phyloP scores from a whole-genome alignment of 2,329 filamentous ascomycete species.

The Hymenotorrendiella dingleyae region DNA sequence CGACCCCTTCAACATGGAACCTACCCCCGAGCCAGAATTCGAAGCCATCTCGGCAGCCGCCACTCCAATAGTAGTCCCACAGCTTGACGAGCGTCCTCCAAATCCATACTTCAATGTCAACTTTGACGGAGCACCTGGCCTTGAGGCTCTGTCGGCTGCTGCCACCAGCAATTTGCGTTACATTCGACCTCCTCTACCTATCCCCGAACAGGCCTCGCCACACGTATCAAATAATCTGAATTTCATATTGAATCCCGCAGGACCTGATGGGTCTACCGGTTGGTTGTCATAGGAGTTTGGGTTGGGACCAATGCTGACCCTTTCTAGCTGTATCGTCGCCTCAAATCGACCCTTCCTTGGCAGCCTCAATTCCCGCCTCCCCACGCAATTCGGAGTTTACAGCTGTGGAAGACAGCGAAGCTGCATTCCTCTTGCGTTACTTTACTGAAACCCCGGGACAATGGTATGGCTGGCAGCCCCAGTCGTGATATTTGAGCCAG shows the following conservation, averaged over 20 bases:
- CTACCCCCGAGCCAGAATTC: slow-evolving; percentile 32
- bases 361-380: slow-evolving; percentile 12
- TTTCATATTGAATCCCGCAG: slow-evolving; percentile 45
- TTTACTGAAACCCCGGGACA: slow-evolving; percentile 54
- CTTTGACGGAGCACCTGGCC: slow-evolving; percentile 39
- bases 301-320: slow-evolving; percentile 20
- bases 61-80: slow-evolving; percentile 10
- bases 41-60: slow-evolving; percentile 1
- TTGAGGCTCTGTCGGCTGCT: slow-evolving; percentile 48
- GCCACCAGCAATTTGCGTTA: slow-evolving; percentile 38
- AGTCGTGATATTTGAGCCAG: neutral
- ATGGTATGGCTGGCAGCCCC: slow-evolving; percentile 37
- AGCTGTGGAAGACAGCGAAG: slow-evolving; percentile 45
- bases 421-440: slow-evolving; percentile 53
- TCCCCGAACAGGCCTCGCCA: slow-evolving; percentile 18
- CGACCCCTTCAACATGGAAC: slow-evolving; percentile 52
- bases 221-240: slow-evolving; percentile 41
- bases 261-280: slow-evolving; percentile 19
- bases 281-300: slow-evolving; percentile 12
- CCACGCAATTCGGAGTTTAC: neutral
- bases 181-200: slow-evolving; percentile 18
- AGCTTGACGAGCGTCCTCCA: slow-evolving; percentile 16
- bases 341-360: slow-evolving; percentile 37
- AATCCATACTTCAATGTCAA: slow-evolving; percentile 19
- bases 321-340: slow-evolving; percentile 34